phyloP scores from a whole-genome alignment of 352 stramenopile genomes.

The Pythium guiyangense region DNA sequence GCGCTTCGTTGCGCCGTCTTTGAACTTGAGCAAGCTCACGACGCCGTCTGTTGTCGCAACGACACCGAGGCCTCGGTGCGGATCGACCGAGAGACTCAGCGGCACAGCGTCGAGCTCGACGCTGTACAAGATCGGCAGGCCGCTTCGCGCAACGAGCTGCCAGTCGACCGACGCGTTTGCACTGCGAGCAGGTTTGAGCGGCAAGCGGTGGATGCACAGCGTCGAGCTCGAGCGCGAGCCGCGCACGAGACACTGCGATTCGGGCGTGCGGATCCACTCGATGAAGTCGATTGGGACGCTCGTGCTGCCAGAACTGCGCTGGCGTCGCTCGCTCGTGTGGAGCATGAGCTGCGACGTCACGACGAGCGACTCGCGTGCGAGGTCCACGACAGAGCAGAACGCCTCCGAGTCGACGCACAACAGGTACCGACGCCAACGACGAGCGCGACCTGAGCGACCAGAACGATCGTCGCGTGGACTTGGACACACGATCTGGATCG shows the following conservation, averaged over 20 bases:
- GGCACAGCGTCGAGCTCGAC: slow-evolving; percentile 23
- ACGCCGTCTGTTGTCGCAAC: slow-evolving; percentile 25
- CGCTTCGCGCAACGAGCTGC: slow-evolving; percentile 30
- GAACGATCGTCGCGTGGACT: slow-evolving; percentile 1
- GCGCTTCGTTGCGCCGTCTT: slow-evolving; percentile 14
- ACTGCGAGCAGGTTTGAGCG: slow-evolving; percentile 21
- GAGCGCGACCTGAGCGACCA: too few species aligned
- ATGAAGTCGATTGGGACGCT: slow-evolving; percentile 5
- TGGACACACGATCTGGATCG: slow-evolving; percentile 10
- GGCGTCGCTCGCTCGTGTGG: slow-evolving; percentile 6
- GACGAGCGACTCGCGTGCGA: slow-evolving; percentile 21
- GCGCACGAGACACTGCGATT: slow-evolving; percentile 22
- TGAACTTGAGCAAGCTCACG: slow-evolving; percentile 23
- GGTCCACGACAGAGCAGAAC: slow-evolving; percentile 44
- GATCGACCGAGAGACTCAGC: slow-evolving; percentile 39
- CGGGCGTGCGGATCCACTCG: slow-evolving; percentile 8
- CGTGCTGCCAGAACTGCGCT: not conserved
- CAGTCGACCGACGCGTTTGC: slow-evolving; percentile 33
- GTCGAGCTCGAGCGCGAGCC: slow-evolving; percentile 16
- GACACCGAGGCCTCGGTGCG: slow-evolving; percentile 28
- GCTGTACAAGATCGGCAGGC: slow-evolving; percentile 26
- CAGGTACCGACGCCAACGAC: slow-evolving; percentile 15
- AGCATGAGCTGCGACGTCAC: slow-evolving; percentile 32
- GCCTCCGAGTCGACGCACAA: slow-evolving; percentile 31
- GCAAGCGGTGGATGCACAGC: slow-evolving; percentile 41